phyloP scores from a whole-genome alignment of 306 rosid species.

The Parietaria judaica region DNA sequence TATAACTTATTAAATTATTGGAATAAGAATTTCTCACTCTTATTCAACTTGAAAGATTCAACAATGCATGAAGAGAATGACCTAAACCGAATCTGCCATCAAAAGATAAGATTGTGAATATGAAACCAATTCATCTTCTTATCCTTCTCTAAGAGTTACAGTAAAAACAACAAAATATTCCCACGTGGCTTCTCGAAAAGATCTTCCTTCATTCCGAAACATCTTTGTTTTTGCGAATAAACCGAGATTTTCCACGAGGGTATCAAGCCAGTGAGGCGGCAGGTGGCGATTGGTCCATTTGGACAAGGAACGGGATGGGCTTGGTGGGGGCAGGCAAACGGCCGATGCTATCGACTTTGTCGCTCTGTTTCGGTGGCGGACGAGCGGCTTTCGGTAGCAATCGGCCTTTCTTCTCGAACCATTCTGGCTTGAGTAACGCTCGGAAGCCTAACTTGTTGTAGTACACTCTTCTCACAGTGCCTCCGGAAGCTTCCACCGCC shows the following conservation, averaged over 20 bases:
- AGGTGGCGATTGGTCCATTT: conserved; percentile 25
- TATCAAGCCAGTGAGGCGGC: conserved; percentile 23
- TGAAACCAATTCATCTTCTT: not conserved
- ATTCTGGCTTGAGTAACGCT: conserved; percentile 78
- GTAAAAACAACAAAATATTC: not conserved
- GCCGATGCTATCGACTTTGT: conserved; percentile 81
- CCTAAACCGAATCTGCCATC: too few relatives aligned
- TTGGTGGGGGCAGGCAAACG: conserved; percentile 91
- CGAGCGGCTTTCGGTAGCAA: conserved; percentile 88
- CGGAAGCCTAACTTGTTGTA: conserved; percentile 77
- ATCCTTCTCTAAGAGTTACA: not conserved
- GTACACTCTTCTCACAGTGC: conserved; percentile 77
- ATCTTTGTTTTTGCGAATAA: not conserved
- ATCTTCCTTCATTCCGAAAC: not conserved
- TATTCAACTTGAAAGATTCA: too few relatives aligned
- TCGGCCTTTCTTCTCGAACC: conserved; percentile 97
- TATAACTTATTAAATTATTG: too few relatives aligned
- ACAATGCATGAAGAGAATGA: too few relatives aligned
- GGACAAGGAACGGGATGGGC: conserved; percentile 67
- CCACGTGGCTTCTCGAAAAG: not conserved
- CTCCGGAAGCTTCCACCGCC: conserved; percentile 90
- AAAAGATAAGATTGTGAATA: too few relatives aligned
- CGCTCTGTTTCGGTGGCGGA: conserved; percentile 86
- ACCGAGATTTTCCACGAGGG: conserved; percentile 1
- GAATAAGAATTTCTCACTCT: too few relatives aligned